Evolutionary conservation across 2,329 filamentous ascomycete genomes (phyloP).

Genomic region (Raffaelea ambrosiae): DNA sequence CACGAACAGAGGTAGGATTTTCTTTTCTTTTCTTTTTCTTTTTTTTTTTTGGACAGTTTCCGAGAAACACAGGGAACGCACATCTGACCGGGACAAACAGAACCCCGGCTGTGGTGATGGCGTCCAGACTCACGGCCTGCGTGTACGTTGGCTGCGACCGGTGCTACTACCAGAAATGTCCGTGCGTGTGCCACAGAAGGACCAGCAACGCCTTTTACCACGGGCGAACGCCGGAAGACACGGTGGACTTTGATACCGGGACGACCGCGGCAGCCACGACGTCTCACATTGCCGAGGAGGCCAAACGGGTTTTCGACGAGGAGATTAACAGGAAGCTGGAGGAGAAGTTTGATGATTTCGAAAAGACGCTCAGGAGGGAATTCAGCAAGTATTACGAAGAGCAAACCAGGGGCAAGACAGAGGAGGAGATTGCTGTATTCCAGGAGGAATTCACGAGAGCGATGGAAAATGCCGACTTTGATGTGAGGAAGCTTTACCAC

Average conservation of each 20-base stretch:
- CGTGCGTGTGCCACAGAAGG: background rate
- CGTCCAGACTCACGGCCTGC: background rate
- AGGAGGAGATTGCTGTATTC: background rate
- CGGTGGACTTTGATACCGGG: slow-evolving; percentile 1
- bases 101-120: background rate
- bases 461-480: no score
- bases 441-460: no score
- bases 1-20: no score
- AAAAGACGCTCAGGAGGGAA: no score
- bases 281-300: no score
- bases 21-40: background rate
- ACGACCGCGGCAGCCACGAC: no score
- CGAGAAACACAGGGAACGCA: background rate
- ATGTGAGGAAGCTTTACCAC: no score
- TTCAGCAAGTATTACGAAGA: no score
- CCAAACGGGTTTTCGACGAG: no score
- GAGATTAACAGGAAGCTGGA: no score
- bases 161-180: background rate
- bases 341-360: background rate
- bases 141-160: background rate
- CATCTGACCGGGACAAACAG: background rate
- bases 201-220: background rate
- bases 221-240: background rate
- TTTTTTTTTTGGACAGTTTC: background rate
- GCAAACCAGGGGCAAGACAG: no score